Percentiles rank a stretch among this genome's conserved stretches.
Evolutionary conservation across 257 asterid genomes (phyloP).

Genomic region (Solanum sparsipilum): DNA sequence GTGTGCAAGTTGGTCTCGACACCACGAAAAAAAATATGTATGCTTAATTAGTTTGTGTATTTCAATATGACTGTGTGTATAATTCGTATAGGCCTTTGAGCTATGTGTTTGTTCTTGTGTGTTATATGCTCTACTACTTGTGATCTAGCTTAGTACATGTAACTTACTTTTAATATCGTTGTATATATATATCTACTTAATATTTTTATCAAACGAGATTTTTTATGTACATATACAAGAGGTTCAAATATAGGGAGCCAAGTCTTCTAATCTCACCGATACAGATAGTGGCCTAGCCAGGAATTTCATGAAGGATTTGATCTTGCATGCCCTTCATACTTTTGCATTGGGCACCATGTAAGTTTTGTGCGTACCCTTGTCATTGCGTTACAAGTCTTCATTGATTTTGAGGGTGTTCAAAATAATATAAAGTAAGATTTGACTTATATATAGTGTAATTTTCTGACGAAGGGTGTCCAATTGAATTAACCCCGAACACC

Average conservation of each 20-base stretch:
- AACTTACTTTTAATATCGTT: neutral
- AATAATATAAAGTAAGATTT: no score
- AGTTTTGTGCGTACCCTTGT: no score
- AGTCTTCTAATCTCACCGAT: neutral
- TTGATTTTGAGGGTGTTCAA: no score
- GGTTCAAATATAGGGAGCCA: neutral
- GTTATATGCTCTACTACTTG: neutral
- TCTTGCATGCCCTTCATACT: neutral
- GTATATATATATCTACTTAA: neutral
- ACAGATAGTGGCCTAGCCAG: neutral
- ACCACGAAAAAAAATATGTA: neutral
- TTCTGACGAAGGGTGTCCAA: accelerated
- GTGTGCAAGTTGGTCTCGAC: neutral
- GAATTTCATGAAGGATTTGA: neutral
- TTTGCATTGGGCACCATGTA: no score
- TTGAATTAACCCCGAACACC: no score
- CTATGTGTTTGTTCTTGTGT: neutral
- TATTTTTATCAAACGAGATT: neutral
- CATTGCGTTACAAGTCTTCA: no score
- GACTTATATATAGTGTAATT: no score
- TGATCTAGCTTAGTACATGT: neutral
- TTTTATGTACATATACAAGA: neutral
- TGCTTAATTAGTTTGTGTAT: neutral
- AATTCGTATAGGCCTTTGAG: neutral
- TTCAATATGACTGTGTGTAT: neutral